phyloP scores from a whole-genome alignment of 345 rosid species.

The Populus euphratica region DNA sequence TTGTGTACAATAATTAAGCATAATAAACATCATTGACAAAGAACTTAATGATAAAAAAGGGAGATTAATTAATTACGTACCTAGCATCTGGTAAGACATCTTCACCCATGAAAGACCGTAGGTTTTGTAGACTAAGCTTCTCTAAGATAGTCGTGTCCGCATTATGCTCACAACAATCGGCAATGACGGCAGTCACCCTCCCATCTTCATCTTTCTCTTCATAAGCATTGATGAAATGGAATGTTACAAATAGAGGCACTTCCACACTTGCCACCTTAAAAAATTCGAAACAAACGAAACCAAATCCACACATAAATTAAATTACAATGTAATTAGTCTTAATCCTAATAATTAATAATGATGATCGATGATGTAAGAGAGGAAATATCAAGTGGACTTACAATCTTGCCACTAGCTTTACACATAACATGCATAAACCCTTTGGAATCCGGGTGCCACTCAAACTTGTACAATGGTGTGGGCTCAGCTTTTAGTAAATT shows the following conservation, averaged over 20 bases:
- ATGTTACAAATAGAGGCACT: conserved; percentile 78
- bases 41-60: not conserved
- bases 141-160: conserved; percentile 79
- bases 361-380: not conserved
- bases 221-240: conserved; percentile 93
- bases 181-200: conserved; percentile 53
- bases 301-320: not conserved
- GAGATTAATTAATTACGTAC: conserved; percentile 19
- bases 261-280: conserved; percentile 85
- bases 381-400: conserved; percentile 30
- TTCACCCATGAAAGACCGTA: conserved; percentile 54
- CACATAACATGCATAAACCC: conserved; percentile 79
- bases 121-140: conserved; percentile 67
- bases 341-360: not conserved
- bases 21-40: not conserved
- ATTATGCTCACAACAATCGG: conserved; percentile 89
- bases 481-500: conserved; percentile 86
- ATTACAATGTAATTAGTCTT: not conserved
- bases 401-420: conserved; percentile 78
- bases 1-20: not conserved
- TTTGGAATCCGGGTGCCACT: conserved; percentile 82
- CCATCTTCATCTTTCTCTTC: conserved; percentile 84
- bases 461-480: conserved; percentile 84
- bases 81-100: conserved; percentile 85
- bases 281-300: not conserved